Base-by-base conservation (phyloP, 768 basidiomycete species). In the Serendipita sp. region DNA sequence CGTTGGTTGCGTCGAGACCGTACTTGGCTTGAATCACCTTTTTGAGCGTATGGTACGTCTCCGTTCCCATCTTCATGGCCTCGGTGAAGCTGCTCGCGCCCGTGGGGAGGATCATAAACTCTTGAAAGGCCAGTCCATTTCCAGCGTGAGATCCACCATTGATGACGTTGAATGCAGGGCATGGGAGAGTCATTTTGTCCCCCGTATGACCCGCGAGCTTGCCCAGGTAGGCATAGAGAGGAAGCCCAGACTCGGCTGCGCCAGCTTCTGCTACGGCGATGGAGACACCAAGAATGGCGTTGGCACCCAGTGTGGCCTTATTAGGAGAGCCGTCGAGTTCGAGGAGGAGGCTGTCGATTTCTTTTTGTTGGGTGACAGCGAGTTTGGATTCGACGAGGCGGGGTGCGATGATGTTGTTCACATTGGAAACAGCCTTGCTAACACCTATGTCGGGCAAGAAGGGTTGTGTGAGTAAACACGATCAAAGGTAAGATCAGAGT, bases 101-200 rank as follows among this genome's bases (percentile, higher is more conserved):
- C 65, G 92, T 94, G 65, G 96, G 95, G 66, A 97, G 81, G 68
- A 99, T 81, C 96, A 99, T 98, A 81, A 99, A 99, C 76, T 99
- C 96, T 77, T 99, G 96, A 90, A 98, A 99, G 42, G 96, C 96
- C 66, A 99, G 88, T 76, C 95, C 94, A 82, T 99, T 99, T 60
- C 96, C 96, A 64, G 96, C 96, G 73, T 99, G 96, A 66, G 95
- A 97, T 67, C 96, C 96, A 74, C 96, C 96, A 77, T 99, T 99
- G 81, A 99, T 99, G 70, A 99, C 96, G 74, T 99, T 99, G 83
- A 99, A 93, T 64, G 90, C 84, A 53, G 96, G 96, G 72, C 76
- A 77, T 65, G 96, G 96, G 70, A 98, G 86, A 64, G 91, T 81
- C 75, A 85, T 97, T 48, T 96, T 95, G 61, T 90, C 79, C 11